Base-by-base conservation (phyloP, 495 filamentous ascomycete species). In the Ramalina peruviana region DNA sequence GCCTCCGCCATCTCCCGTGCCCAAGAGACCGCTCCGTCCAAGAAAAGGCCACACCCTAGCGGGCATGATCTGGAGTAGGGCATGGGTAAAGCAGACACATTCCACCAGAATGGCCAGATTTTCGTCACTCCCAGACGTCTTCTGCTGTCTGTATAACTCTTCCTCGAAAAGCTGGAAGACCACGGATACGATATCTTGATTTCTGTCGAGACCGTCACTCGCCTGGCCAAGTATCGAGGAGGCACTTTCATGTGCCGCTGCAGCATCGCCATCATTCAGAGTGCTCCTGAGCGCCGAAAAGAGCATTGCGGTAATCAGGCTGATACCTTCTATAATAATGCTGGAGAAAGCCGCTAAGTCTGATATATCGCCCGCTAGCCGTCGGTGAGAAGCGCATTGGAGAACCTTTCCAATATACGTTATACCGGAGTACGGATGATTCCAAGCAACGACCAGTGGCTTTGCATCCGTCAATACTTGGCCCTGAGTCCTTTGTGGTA, bases 11-110 rank as follows among this genome's bases (percentile, higher is more conserved):
- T 83, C 77, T 58, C 84, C 77, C 25, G 75, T 72, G 36, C 81
- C 83, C 42, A 96, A 72, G 21, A 98, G 72, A 39, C 73, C 72
- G 61, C 84, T 93, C 44, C 86, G 73, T 5, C 82, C 75, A 59
- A 98, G 76, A 58, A 89, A 86, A 4, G 88, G 84, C 90, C 90
- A 98, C 2, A 94, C 79, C 50, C 89, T 70, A 40, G 79, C 80
- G 4, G 90, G 89, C 23, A 82, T 68, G n/a, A 93, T 66, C 6
- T 72, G 67, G 4, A 87, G 60, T 10, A 92, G 65, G 17, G 78
- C 78, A 51, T 81, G 72, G 13, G 90, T 72, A 53, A 97, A 96
- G 38, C 85, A 82, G 36, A 87, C 57, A 55, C 86, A 94, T 33
- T 80, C 78, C 30, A 83, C 72, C 21, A 89, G 69, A 30, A 86